Base-by-base conservation (phyloP, 306 rosid genomes). In the Spatholobus suberectus region DNA sequence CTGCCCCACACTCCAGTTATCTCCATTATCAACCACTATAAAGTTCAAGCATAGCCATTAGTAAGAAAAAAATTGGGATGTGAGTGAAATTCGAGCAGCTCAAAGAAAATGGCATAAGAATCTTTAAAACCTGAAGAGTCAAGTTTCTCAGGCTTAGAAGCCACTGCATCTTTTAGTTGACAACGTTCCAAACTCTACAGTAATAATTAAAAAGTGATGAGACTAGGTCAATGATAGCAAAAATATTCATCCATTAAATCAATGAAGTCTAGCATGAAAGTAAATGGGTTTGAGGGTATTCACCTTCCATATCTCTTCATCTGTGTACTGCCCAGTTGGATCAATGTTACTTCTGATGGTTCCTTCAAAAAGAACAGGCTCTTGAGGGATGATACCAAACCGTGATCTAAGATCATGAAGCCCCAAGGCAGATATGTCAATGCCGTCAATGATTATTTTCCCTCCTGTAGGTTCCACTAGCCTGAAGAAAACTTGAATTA, bases 1-100 rank as follows among this genome's bases (percentile, higher is more conserved):
- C 82, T 96, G 98, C 62, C 99, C 99, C 79, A 96, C 99, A 51
- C 99, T 96, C 99, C 99, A 96, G 76, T 96, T 96, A 76, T 92
- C 99, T 80, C 99, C 99, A 61, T 85, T 84, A 71, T 94, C 95
- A 63, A 86, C 94, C 88, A 94, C 99, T 96, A 46, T 2, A 32
- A 37, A 62, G 0, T 62, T 8, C 26, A 83, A 73, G n/a, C 52
- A 65, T 47, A 73, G 17, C 6, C 73, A 79, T 62, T 9, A 23
- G 29, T 43, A 13, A 29, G 24, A 20, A 1, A 51, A 17, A 14
- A 59, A 70, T 59, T n/a, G 34, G 17, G 17, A 14, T 62, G 67
- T 35, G 73, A 70, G 54, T 62, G 54, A 59, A 44, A 78, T 41
- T 71, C 43, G 76, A 79, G 37, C 8, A 76, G 66, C 57, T 59